A percentile compares a stretch with the other conserved stretches of the same genome.
These are phyloP conservation scores for Aspergillus thermomutatus DNA, from an alignment of 2,329 filamentous ascomycete species.

Conservation along the genomic window DNA sequence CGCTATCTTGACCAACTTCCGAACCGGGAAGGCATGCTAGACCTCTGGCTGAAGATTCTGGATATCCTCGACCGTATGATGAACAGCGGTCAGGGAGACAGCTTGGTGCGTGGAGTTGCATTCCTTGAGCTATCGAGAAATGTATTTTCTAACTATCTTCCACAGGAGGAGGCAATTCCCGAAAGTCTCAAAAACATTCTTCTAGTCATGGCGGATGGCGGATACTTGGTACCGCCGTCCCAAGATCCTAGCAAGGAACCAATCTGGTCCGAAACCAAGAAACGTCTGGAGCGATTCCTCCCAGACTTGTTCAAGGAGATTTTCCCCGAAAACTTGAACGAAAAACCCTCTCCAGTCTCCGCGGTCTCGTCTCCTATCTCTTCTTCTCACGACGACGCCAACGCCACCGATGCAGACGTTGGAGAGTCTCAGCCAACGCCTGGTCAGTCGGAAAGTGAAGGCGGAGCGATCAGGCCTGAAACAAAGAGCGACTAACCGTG, in stretches of 20 bases:
- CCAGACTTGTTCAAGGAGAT: slow-evolving; percentile 58
- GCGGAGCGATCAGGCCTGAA: neutral
- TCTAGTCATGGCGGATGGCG: slow-evolving; percentile 88
- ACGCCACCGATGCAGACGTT: slow-evolving; percentile 12
- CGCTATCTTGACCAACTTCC: slow-evolving; percentile 85
- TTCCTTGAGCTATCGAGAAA: slow-evolving; percentile 6
- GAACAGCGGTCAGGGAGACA: slow-evolving; percentile 91
- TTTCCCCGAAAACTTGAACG: slow-evolving; percentile 45
- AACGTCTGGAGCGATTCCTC: slow-evolving; percentile 58
- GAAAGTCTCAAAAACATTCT: slow-evolving; percentile 96
- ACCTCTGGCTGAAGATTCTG: slow-evolving; percentile 87
- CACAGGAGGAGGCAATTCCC: slow-evolving; percentile 85
- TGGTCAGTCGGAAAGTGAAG: neutral
- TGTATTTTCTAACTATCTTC: neutral
- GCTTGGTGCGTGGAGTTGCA: slow-evolving; percentile 55
- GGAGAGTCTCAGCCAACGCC: slow-evolving; percentile 1
- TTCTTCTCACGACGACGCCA: slow-evolving; percentile 3
- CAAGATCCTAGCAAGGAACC: slow-evolving; percentile 49
- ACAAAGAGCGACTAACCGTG: neutral
- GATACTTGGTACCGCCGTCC: slow-evolving; percentile 70
- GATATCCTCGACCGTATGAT: slow-evolving; percentile 94
- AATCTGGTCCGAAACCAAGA: slow-evolving; percentile 61
- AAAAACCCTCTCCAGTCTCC: slow-evolving; percentile 16
- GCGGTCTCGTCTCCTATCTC: slow-evolving; percentile 16
- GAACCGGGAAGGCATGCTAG: slow-evolving; percentile 83